Conservation (phyloP, 2,329 filamentous ascomycete genomes). For the Parastagonospora avenae region DNA sequence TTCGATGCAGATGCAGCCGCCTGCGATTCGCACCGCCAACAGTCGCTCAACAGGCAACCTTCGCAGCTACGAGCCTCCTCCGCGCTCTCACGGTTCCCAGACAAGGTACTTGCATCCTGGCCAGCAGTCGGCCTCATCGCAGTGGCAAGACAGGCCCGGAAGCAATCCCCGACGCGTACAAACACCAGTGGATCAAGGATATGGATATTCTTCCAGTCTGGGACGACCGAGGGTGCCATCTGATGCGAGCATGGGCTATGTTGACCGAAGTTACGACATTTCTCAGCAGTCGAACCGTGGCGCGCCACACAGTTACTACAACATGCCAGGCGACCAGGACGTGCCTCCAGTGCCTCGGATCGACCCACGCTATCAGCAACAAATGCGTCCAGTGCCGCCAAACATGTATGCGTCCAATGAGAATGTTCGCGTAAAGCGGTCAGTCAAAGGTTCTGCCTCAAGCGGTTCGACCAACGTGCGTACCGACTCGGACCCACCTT, state of each 20-base stretch:
- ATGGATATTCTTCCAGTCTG: constrained; percentile 13
- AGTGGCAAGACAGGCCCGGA: constrained; percentile 48
- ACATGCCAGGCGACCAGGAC: constrained; percentile 10
- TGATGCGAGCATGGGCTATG: constrained; percentile 29
- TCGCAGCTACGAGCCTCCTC: constrained; percentile 46
- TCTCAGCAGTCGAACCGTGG: constrained; percentile 19
- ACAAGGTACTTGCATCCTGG: constrained; percentile 49
- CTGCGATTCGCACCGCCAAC: constrained; percentile 44
- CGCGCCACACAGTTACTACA: constrained; percentile 7
- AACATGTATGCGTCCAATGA: constrained; percentile 16
- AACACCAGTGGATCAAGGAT: constrained; percentile 15
- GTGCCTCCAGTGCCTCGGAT: constrained; percentile 31
- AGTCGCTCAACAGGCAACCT: constrained; percentile 54
- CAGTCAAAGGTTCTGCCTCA: constrained; percentile 33
- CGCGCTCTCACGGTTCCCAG: constrained; percentile 48
- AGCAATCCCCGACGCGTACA: constrained; percentile 22
- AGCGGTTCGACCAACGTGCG: constrained; percentile 39
- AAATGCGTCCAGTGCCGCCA: no score
- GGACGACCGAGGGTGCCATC: constrained; percentile 33
- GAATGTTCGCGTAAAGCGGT: constrained; percentile 26
- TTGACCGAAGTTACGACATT: constrained; percentile 14
- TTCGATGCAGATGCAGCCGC: constrained; percentile 29
- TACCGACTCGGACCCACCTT: constrained; percentile 48
- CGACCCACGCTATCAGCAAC: constrained; percentile 16
- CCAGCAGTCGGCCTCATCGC: constrained; percentile 51